phyloP scores from a whole-genome alignment of 768 basidiomycete genomes.

The Tricholoma sp. region DNA sequence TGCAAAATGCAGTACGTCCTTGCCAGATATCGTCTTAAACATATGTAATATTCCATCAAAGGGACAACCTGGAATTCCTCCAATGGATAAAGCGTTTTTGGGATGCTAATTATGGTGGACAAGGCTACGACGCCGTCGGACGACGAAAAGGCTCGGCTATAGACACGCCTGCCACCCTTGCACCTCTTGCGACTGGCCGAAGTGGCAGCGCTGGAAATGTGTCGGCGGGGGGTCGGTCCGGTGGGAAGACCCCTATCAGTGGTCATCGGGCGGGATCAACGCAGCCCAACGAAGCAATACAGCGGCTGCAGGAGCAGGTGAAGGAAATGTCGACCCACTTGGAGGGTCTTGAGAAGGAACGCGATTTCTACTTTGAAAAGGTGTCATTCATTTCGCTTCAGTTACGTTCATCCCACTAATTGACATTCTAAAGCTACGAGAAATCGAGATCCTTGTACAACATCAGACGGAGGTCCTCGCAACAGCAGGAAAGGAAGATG shows the following conservation, averaged over 20 bases:
- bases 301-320: slow-evolving; percentile 69
- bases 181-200: slow-evolving; percentile 49
- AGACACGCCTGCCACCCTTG: slow-evolving; percentile 77
- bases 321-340: slow-evolving; percentile 77
- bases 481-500: slow-evolving; percentile 49
- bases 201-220: slow-evolving; percentile 26
- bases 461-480: slow-evolving; percentile 65
- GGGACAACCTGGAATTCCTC: slow-evolving; percentile 97
- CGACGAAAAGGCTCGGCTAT: slow-evolving; percentile 73
- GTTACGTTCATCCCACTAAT: not conserved
- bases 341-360: slow-evolving; percentile 93
- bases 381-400: slow-evolving; percentile 36
- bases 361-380: slow-evolving; percentile 99
- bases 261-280: slow-evolving; percentile 66
- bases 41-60: slow-evolving; percentile 21
- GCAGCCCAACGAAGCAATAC: slow-evolving; percentile 61
- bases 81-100: slow-evolving; percentile 98
- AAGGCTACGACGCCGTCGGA: slow-evolving; percentile 79
- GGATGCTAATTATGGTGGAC: slow-evolving; percentile 87
- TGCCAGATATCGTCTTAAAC: not conserved
- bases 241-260: slow-evolving; percentile 68
- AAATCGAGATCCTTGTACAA: slow-evolving; percentile 93
- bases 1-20: slow-evolving; percentile 96
- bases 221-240: slow-evolving; percentile 35
- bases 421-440: slow-evolving; percentile 59